phyloP scores from a whole-genome alignment of 805 yeast genomes.

The Metschnikowia baotianmanensis region DNA sequence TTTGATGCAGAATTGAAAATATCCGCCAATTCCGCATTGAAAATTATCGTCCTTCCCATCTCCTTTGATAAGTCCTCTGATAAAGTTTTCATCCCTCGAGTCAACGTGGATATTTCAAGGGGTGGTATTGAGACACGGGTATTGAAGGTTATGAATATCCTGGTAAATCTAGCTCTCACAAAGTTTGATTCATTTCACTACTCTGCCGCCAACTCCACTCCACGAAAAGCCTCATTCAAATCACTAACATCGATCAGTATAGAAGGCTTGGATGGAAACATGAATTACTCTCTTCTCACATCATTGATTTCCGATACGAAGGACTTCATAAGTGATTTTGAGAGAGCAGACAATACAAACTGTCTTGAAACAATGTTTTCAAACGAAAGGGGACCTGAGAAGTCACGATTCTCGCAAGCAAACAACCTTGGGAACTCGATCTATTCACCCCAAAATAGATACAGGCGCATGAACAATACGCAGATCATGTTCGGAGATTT shows the following conservation, averaged over 20 bases:
- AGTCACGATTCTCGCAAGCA: neutral
- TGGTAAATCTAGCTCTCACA: constrained; percentile 23
- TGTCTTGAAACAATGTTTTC: too few species aligned
- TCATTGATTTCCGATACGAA: too few species aligned
- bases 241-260: constrained; percentile 12
- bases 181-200: constrained; percentile 22
- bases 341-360: too few species aligned
- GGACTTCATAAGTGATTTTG: too few species aligned
- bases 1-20: constrained; percentile 26
- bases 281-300: too few species aligned
- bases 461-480: constrained; percentile 10
- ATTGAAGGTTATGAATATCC: constrained; percentile 25
- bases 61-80: constrained; percentile 38
- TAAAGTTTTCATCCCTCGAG: constrained; percentile 32
- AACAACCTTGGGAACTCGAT: constrained; percentile 11
- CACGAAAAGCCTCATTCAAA: constrained; percentile 2
- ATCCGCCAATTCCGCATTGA: constrained; percentile 19
- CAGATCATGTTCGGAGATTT: constrained; percentile 11
- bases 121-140: constrained; percentile 14
- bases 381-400: too few species aligned
- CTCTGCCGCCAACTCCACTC: constrained; percentile 3
- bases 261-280: constrained; percentile 17
- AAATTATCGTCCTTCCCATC: constrained; percentile 40
- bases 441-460: constrained; percentile 11
- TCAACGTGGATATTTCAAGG: constrained; percentile 11